A percentile compares a stretch with the other conserved stretches of the same genome.
These are phyloP conservation scores for Filobasidium wieringae DNA, from an alignment of 768 basidiomycete species.

Conservation along the genomic window DNA sequence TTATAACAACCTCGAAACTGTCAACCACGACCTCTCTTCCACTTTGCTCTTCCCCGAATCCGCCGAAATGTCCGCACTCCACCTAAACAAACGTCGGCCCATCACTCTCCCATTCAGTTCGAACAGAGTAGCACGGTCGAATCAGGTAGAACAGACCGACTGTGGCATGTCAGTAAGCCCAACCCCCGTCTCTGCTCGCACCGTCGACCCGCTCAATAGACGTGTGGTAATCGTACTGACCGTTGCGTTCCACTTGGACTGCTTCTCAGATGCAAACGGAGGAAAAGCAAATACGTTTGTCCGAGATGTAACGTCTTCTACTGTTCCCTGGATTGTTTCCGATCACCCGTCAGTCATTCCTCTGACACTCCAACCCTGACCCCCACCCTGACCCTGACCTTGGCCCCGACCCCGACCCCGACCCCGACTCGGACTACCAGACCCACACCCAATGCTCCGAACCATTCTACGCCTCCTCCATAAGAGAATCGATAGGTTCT, in stretches of 20 bases:
- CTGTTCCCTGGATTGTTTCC: constrained; percentile 1
- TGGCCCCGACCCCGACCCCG: too few relatives aligned
- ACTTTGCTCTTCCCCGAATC: neutral
- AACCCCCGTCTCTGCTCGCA: neutral
- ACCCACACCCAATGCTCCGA: neutral
- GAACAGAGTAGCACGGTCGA: neutral
- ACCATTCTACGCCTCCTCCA: neutral
- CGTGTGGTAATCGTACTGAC: too few relatives aligned
- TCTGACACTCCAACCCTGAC: neutral
- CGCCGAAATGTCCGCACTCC: neutral
- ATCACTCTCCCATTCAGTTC: neutral
- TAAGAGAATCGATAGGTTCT: neutral
- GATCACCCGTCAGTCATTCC: neutral
- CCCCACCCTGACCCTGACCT: too few relatives aligned
- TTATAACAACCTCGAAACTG: neutral
- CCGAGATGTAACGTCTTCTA: constrained; percentile 1
- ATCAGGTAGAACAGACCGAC: neutral
- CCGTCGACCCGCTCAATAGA: too few relatives aligned
- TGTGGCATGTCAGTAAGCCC: neutral
- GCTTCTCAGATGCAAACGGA: neutral
- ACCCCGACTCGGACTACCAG: neutral
- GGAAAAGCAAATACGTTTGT: neutral
- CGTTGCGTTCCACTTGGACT: neutral
- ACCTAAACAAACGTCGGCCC: neutral
- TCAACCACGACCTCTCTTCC: neutral